Base-by-base conservation (phyloP, 306 rosid genomes). In the Prunus kanzakura region DNA sequence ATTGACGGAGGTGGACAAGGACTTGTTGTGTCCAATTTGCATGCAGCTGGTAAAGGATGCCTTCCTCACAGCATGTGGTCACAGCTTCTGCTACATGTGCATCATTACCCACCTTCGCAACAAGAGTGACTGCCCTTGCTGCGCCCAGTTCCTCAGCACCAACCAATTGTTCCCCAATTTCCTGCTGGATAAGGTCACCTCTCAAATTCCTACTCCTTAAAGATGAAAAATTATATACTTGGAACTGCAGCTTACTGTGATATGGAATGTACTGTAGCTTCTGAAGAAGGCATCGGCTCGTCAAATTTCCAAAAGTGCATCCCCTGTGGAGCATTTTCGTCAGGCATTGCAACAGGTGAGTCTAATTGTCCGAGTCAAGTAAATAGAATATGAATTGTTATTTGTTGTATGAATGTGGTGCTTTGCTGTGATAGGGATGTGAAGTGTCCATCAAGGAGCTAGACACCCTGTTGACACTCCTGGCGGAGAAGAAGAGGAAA, bases 11-110 rank as follows among this genome's bases (percentile, higher is more conserved):
- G 82, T 82, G 65, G 99, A 95, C 74, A 95, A 85, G 77, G 99
- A 95, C 64, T 88, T 90, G 69, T 82, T 95, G 0, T 95, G 99
- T 43, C 99, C 99, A 83, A 95, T 95, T 87, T 95, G 99, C 78
- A 95, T 95, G 97, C 99, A 95, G 90, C 83, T 88, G 56, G 87
- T 95, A 50, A 92, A 87, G 82, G 98, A 89, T 58, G 91, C 97
- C 3, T 92, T 95, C 79, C 97, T 95, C 56, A 95, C 98, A 0
- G 82, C 90, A 0, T 95, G 99, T 62, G 97, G 99, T 2, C 99
- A 95, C 75, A 92, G 97, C 85, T 95, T 95, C 85, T 95, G 99
- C 84, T 95, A 92, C 74, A 95, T 95, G 97, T 95, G 99, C 77
- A 92, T 95, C 86, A 83, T 75, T 77, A 95, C 97, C 72, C 99